Evolutionary conservation across 2,329 filamentous ascomycete species (phyloP).

Genomic region (Cordyceps cicadae): DNA sequence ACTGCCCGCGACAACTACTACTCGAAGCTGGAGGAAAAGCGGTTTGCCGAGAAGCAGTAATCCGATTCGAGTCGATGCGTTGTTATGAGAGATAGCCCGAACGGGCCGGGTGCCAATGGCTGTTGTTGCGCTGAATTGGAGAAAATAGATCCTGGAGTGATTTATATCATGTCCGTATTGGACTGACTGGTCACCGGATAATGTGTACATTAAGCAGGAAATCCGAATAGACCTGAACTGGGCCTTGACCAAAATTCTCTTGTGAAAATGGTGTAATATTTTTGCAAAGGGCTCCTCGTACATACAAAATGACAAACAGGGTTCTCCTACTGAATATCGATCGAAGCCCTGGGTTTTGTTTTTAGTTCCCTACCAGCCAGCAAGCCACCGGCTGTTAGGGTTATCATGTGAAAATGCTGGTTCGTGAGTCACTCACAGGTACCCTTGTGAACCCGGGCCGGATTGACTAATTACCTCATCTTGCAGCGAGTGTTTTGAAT

Average conservation of each 20-base stretch:
- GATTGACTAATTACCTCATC: too few relatives aligned
- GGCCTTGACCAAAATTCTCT: background rate
- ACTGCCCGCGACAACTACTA: constrained; percentile 51
- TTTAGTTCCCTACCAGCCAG: too few relatives aligned
- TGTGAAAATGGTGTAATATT: background rate
- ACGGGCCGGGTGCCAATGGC: background rate
- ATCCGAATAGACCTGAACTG: constrained; percentile 6
- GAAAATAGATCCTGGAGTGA: constrained; percentile 4
- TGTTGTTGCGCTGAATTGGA: background rate
- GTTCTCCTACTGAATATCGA: background rate
- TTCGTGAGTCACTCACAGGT: too few relatives aligned
- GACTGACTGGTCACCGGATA: constrained; percentile 5
- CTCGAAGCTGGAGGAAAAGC: constrained; percentile 49
- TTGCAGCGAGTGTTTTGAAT: too few relatives aligned
- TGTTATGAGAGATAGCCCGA: background rate
- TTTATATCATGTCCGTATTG: background rate
- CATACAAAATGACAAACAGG: background rate
- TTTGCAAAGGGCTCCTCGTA: background rate
- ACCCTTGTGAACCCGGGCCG: too few relatives aligned
- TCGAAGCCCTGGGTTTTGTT: too few relatives aligned
- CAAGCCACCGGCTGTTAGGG: too few relatives aligned
- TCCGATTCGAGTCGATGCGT: background rate
- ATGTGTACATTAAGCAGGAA: constrained; percentile 11
- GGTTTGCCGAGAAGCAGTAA: constrained; percentile 31
- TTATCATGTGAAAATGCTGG: too few relatives aligned